These are phyloP conservation scores for Cenchrus fungigraminus DNA, from an alignment of 176 grass and related monocot species.

Conservation along the genomic window DNA sequence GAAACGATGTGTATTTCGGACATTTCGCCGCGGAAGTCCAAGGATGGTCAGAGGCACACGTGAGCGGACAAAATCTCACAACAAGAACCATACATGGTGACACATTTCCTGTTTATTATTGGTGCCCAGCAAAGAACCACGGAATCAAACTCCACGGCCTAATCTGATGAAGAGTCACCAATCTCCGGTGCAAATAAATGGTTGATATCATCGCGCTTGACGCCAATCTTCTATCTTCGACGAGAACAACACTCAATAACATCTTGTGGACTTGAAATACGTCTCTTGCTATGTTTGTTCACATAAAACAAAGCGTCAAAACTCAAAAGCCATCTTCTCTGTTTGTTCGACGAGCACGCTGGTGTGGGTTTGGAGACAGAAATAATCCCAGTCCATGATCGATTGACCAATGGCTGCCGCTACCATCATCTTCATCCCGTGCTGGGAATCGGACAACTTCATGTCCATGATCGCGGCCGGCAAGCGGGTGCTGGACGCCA, in stretches of 20 bases:
- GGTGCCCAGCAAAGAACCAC: too few relatives aligned
- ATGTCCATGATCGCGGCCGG: constrained; percentile 50
- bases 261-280: neutral
- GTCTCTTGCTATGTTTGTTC: neutral
- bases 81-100: neutral
- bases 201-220: too few relatives aligned
- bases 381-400: neutral
- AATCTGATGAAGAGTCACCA: too few relatives aligned
- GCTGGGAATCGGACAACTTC: constrained; percentile 42
- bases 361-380: too few relatives aligned
- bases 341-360: neutral
- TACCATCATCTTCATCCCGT: constrained; percentile 30
- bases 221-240: neutral
- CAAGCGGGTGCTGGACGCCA: constrained; percentile 41
- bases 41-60: neutral
- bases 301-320: neutral
- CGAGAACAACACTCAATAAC: neutral
- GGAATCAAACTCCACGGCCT: too few relatives aligned
- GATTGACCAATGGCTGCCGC: neutral
- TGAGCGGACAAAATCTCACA: neutral
- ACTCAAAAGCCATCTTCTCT: neutral
- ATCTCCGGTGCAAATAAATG: too few relatives aligned
- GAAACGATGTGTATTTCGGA: neutral
- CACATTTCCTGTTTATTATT: too few relatives aligned
- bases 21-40: neutral